Conservation (phyloP, 352 stramenopile genomes). For the Phytopythium helicoides region DNA sequence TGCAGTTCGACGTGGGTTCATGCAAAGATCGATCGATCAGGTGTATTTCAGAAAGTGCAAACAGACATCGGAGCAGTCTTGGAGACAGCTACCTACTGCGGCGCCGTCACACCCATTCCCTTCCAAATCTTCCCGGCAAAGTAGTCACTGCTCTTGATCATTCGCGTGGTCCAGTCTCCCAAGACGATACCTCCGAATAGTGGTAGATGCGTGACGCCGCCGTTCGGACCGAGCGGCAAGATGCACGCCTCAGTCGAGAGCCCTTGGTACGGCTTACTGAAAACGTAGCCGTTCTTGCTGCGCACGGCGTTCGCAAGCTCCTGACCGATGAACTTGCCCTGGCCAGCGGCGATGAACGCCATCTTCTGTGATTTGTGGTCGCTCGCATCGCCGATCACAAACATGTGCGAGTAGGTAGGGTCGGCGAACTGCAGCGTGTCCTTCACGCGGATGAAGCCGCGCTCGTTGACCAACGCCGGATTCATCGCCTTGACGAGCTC, state of each 20-base stretch:
- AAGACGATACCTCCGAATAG: conserved; percentile 47
- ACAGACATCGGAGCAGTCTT: not conserved
- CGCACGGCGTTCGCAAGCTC: conserved; percentile 26
- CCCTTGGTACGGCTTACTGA: conserved; percentile 27
- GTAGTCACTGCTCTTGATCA: conserved; percentile 47
- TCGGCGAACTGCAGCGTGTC: conserved; percentile 43
- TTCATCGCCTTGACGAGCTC: conserved; percentile 41
- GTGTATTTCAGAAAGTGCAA: no score
- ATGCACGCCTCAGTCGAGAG: conserved; percentile 17
- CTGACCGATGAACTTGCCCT: conserved; percentile 37
- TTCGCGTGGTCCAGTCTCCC: conserved; percentile 45
- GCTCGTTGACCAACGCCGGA: conserved; percentile 30
- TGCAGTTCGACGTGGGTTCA: no score
- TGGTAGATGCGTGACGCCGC: conserved; percentile 51
- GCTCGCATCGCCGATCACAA: conserved; percentile 53
- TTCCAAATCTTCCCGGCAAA: conserved; percentile 31
- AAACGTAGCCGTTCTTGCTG: conserved; percentile 15
- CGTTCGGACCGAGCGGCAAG: conserved; percentile 43
- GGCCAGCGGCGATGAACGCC: conserved; percentile 32
- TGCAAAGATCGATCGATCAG: no score
- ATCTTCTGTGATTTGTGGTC: conserved; percentile 48
- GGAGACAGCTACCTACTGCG: conserved; percentile 11
- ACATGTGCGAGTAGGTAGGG: conserved; percentile 43
- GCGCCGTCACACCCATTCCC: conserved; percentile 20
- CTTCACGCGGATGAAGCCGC: conserved; percentile 49